Evolutionary conservation across 371 early-diverging fungal genomes (phyloP).

Genomic region (Lichtheimia ramosa): DNA sequence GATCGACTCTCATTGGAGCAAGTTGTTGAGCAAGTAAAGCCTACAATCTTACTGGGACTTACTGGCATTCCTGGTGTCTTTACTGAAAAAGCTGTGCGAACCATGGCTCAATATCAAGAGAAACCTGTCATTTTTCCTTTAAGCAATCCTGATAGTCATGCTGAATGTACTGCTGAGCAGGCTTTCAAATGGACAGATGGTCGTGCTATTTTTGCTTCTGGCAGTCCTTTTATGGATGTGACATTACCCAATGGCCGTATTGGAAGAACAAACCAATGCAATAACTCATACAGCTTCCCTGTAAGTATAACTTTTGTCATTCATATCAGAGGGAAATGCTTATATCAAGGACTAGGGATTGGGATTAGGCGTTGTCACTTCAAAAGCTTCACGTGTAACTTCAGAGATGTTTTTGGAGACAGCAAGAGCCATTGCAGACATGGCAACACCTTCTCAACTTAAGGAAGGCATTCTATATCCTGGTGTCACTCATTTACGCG

Average conservation of each 20-base stretch:
- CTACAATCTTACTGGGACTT: slow-evolving; percentile 65
- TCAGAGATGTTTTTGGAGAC: slow-evolving; percentile 64
- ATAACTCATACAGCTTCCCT: slow-evolving; percentile 65
- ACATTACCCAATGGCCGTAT: slow-evolving; percentile 42
- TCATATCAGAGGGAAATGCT: background rate
- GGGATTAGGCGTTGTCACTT: slow-evolving; percentile 60
- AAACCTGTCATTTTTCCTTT: slow-evolving; percentile 66
- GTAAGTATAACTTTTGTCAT: slow-evolving; percentile 12
- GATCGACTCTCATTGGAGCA: slow-evolving; percentile 56
- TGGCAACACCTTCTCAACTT: slow-evolving; percentile 58
- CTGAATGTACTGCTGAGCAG: slow-evolving; percentile 67
- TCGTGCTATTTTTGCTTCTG: slow-evolving; percentile 65
- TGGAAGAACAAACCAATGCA: slow-evolving; percentile 63
- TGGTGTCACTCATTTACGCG: slow-evolving; percentile 52
- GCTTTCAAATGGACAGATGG: slow-evolving; percentile 66
- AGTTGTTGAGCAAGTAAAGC: slow-evolving; percentile 59
- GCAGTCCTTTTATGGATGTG: slow-evolving; percentile 59
- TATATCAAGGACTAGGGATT: slow-evolving; percentile 39
- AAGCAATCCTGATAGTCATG: slow-evolving; percentile 64
- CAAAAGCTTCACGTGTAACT: slow-evolving; percentile 55
- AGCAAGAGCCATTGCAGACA: slow-evolving; percentile 57
- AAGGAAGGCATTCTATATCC: slow-evolving; percentile 63
- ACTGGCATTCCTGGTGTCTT: slow-evolving; percentile 62
- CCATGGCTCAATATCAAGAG: slow-evolving; percentile 60
- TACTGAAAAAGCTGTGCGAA: slow-evolving; percentile 54